phyloP scores from a whole-genome alignment of 148 eudicot genomes.

The Gaultheria prostrata region DNA sequence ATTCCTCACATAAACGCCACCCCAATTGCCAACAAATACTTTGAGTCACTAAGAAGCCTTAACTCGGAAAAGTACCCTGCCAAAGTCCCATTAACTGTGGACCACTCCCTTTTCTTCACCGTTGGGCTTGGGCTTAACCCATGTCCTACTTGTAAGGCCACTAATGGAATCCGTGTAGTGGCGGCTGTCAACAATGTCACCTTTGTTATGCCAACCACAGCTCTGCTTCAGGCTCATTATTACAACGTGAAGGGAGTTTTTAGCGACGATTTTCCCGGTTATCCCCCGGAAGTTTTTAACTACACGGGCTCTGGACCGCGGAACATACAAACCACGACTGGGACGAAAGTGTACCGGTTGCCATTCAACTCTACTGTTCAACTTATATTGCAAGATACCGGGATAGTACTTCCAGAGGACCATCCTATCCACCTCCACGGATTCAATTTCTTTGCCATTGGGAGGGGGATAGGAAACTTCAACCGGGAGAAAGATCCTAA shows the following conservation, averaged over 20 bases:
- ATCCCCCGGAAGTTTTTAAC: conserved; percentile 14
- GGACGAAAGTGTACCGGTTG: conserved; percentile 26
- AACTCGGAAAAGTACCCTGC: conserved; percentile 25
- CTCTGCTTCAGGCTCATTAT: conserved; percentile 29
- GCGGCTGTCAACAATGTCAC: conserved; percentile 29
- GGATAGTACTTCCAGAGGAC: conserved; percentile 23
- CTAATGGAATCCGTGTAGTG: conserved; percentile 22
- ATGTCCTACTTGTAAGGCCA: conserved; percentile 18
- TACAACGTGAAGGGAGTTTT: conserved; percentile 25
- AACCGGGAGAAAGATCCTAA: conserved; percentile 16
- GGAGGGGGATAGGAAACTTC: conserved; percentile 31
- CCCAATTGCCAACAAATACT: conserved; percentile 15
- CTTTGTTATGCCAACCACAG: conserved; percentile 24
- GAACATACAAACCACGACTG: conserved; percentile 13
- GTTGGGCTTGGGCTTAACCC: conserved; percentile 22
- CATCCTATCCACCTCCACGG: conserved; percentile 35
- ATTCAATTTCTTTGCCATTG: conserved; percentile 28
- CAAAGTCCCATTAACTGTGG: conserved; percentile 14
- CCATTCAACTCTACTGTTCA: conserved; percentile 24
- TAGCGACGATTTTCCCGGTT: conserved; percentile 24
- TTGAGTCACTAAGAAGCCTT: conserved; percentile 20
- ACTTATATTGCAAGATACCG: conserved; percentile 26
- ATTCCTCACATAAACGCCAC: conserved; percentile 24
- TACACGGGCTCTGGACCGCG: conserved; percentile 21
- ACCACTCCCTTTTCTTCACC: conserved; percentile 19